Conservation (phyloP, 2,329 filamentous ascomycete genomes). For the Colletotrichum incanum region DNA sequence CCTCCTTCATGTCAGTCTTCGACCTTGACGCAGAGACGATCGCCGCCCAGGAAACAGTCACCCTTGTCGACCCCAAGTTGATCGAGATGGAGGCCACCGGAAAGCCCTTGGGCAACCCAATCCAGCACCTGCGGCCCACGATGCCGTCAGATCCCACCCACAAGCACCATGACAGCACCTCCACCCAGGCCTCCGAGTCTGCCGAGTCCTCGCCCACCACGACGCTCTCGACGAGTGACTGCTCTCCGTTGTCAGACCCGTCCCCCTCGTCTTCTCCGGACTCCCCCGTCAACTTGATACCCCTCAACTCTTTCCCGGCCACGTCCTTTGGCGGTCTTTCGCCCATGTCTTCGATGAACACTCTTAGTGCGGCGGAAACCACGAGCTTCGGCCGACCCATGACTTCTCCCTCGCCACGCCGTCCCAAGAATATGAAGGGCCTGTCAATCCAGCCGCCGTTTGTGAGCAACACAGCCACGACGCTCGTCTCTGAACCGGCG, state of each 20-base stretch:
- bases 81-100: slow-evolving; percentile 62
- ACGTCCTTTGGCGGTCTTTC: slow-evolving; percentile 68
- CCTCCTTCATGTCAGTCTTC: slow-evolving; percentile 84
- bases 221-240: slow-evolving; percentile 92
- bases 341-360: slow-evolving; percentile 58
- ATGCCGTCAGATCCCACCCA: slow-evolving; percentile 69
- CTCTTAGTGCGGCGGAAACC: slow-evolving; percentile 61
- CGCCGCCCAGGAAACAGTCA: slow-evolving; percentile 68
- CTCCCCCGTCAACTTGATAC: slow-evolving; percentile 83
- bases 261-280: slow-evolving; percentile 95
- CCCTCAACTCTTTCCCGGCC: slow-evolving; percentile 78
- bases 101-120: slow-evolving; percentile 55
- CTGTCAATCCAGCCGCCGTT: slow-evolving; percentile 81
- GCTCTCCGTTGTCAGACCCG: slow-evolving; percentile 89
- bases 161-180: slow-evolving; percentile 83
- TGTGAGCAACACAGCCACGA: slow-evolving; percentile 59
- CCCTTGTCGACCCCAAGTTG: slow-evolving; percentile 69
- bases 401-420: slow-evolving; percentile 79
- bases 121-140: slow-evolving; percentile 56
- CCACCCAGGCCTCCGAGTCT: slow-evolving; percentile 84
- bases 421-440: slow-evolving; percentile 87
- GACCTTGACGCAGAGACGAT: slow-evolving; percentile 73
- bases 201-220: slow-evolving; percentile 96
- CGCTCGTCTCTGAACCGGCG: slow-evolving; percentile 74
- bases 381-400: slow-evolving; percentile 68